Base-by-base conservation (phyloP, 2,329 filamentous ascomycete genomes). In the Cladosporium velox region DNA sequence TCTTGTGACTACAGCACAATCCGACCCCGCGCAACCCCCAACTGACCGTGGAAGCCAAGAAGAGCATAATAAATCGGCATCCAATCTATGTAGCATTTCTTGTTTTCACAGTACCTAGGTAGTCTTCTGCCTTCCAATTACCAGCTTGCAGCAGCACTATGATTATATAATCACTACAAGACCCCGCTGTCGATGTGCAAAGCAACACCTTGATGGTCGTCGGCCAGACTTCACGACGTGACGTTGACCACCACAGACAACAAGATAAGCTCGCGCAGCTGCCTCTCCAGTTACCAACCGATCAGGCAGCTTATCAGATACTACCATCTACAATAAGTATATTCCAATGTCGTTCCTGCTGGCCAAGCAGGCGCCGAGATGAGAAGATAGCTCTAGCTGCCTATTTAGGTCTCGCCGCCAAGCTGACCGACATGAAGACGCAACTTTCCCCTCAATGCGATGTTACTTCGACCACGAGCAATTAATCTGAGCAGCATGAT, bases 331-430 rank as follows among this genome's bases (percentile, higher is more conserved):
- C 28, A 55, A 55, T 15, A 24, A 55, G 28, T 55, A 55, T 55
- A 34, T 34, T 32, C 8, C 52, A 34, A n/a, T 55, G 52, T 55
- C 52, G 52, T 55, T 55, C 52, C 24, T 30, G 38, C 24, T 12
- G 30, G 59, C 59, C 59, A 62, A 62, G 59, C 24, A 62, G 30
- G 28, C 47, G 61, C 61, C 61, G 34, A 64, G 61, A 32, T 35
- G 7, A 49, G 35, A 51, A 26, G 41, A n/a, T 57, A 1, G n/a
- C 49, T 55, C 18, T 44, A 64, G 28, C 61, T 64, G 24, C 61
- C 61, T 64, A 24, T 44, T 64, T 44, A 24, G 35, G 61, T 49
- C 61, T 64, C 61, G 61, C 35, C 61, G 61, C 61, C 61, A 64
- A 64, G 61, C 51, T 57, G 61, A 57, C 61, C 61, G 35, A 57